phyloP scores from a whole-genome alignment of 495 filamentous ascomycete species.

The Evansstolkia leycettana region DNA sequence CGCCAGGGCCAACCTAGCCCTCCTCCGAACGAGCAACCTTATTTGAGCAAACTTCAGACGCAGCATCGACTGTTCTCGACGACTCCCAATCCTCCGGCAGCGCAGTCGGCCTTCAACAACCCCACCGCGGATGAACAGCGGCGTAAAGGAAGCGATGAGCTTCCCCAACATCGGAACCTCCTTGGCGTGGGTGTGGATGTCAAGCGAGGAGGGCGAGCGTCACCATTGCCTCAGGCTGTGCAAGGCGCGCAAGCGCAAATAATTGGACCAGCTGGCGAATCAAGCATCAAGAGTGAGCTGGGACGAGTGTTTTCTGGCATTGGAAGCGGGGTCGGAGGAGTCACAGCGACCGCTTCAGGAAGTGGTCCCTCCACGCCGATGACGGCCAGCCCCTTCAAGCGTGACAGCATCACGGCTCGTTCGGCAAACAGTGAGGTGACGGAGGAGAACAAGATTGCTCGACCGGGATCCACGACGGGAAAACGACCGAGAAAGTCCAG shows the following conservation, averaged over 20 bases:
- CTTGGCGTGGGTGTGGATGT: conserved; percentile 32
- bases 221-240: conserved; percentile 81
- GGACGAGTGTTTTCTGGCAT: conserved; percentile 86
- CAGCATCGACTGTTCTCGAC: conserved; percentile 19
- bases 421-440: conserved; percentile 23
- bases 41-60: conserved; percentile 20
- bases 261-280: conserved; percentile 61
- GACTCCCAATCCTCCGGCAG: conserved; percentile 11
- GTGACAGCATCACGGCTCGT: conserved; percentile 24
- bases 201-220: conserved; percentile 42
- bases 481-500: conserved; percentile 42
- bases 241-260: conserved; percentile 78
- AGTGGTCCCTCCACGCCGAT: conserved; percentile 46
- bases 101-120: conserved; percentile 13
- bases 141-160: conserved; percentile 48
- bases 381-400: conserved; percentile 42
- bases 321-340: conserved; percentile 67
- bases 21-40: conserved; percentile 23
- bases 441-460: conserved; percentile 22
- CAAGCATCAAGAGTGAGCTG: conserved; percentile 82
- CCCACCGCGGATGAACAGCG: conserved; percentile 25
- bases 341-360: conserved; percentile 37
- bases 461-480: conserved; percentile 40
- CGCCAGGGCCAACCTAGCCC: conserved; percentile 22
- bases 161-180: conserved; percentile 31